Percentiles rank a stretch among this genome's conserved stretches.
Evolutionary conservation across 2,329 filamentous ascomycete genomes (phyloP).

Genomic region (Helminthosporium solani): DNA sequence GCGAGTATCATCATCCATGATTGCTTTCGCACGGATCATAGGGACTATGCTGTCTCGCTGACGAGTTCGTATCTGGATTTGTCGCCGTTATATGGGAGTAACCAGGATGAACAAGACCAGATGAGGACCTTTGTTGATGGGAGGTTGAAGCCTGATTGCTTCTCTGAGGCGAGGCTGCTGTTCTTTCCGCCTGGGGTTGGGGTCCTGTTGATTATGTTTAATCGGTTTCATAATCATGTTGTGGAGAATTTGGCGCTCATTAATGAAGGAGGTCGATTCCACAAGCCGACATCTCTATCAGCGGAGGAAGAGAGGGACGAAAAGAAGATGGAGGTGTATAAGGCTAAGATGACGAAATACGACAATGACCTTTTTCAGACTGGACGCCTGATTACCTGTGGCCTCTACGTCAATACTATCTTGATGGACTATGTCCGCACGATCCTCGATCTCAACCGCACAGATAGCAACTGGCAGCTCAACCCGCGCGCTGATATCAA

Average conservation of each 20-base stretch:
- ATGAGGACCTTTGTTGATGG: conserved; percentile 66
- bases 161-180: conserved; percentile 64
- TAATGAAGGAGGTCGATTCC: conserved; percentile 80
- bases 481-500: conserved; percentile 71
- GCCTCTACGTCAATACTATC: conserved; percentile 56
- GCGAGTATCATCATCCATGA: conserved; percentile 67
- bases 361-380: conserved; percentile 55
- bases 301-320: conserved; percentile 44
- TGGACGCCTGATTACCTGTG: conserved; percentile 53
- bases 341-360: conserved; percentile 38
- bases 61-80: conserved; percentile 77
- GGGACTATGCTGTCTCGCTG: conserved; percentile 62
- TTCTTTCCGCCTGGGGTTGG: conserved; percentile 70
- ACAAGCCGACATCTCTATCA: conserved; percentile 54
- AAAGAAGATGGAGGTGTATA: conserved; percentile 34
- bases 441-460: conserved; percentile 62
- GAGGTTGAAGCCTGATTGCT: conserved; percentile 70
- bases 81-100: conserved; percentile 71
- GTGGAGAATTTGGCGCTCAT: conserved; percentile 78
- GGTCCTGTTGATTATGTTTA: conserved; percentile 67
- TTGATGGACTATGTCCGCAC: conserved; percentile 56
- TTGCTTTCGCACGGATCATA: conserved; percentile 64
- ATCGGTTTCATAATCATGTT: conserved; percentile 80
- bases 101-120: conserved; percentile 63
- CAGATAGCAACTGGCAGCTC: conserved; percentile 76